These are phyloP conservation scores for Tricladium varicosporioides DNA, from an alignment of 2,329 filamentous ascomycete species.

Conservation along the genomic window DNA sequence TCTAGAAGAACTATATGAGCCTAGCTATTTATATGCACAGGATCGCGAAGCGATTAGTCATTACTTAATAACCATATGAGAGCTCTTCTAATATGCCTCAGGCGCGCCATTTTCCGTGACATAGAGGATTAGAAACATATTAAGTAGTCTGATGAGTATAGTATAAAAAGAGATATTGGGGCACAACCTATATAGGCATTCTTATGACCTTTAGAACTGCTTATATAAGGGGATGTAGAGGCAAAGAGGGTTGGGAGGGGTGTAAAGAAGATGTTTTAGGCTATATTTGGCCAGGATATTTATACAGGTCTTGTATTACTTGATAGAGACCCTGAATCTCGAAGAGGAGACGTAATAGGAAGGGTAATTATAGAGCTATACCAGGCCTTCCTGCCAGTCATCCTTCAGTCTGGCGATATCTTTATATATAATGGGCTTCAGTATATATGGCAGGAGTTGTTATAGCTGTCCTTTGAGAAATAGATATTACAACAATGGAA, in stretches of 20 bases:
- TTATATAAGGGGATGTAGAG: not conserved
- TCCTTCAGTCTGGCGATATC: not conserved
- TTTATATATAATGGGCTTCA: not conserved
- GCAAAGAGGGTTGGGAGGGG: not conserved
- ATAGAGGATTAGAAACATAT: not conserved
- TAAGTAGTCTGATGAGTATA: not conserved
- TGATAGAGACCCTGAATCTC: not conserved
- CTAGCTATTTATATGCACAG: too few species aligned
- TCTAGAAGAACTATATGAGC: too few species aligned
- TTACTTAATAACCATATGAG: too few species aligned
- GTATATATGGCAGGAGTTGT: not conserved
- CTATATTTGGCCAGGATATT: not conserved
- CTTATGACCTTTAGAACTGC: not conserved
- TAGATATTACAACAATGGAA: not conserved
- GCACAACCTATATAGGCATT: not conserved
- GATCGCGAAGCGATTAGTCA: too few species aligned
- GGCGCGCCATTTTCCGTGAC: too few species aligned
- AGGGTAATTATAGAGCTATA: not conserved
- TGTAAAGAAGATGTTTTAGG: not conserved
- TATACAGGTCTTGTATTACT: not conserved
- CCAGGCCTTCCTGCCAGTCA: not conserved
- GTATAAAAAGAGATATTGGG: not conserved
- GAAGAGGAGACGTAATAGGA: not conserved
- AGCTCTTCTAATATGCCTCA: too few species aligned
- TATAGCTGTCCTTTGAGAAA: not conserved